Evolutionary conservation across 139 green algal genomes (phyloP).

Genomic region (Volvox africanus): DNA sequence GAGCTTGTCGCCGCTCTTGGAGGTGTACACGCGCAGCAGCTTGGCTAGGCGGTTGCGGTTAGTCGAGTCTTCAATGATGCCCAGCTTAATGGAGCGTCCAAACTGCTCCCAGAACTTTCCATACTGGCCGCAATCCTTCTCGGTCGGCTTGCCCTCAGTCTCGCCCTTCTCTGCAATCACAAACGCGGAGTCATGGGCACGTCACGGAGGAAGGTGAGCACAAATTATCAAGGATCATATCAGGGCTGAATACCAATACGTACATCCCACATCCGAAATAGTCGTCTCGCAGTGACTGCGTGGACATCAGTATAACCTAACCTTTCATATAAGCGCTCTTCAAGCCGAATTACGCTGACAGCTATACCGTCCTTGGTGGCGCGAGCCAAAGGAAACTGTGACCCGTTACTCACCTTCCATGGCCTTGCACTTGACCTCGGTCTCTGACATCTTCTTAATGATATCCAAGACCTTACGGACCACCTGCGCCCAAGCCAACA

Average conservation of each 20-base stretch:
- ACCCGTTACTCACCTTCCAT: constrained; percentile 39
- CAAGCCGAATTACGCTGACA: too few species aligned
- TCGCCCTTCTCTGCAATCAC: constrained; percentile 33
- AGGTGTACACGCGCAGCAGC: constrained; percentile 90
- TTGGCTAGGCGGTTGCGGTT: constrained; percentile 84
- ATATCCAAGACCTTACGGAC: constrained; percentile 93
- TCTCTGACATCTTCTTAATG: constrained; percentile 91
- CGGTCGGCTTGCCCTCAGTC: constrained; percentile 61
- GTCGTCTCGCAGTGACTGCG: too few species aligned
- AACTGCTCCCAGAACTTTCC: constrained; percentile 93
- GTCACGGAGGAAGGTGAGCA: too few species aligned
- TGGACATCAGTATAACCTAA: too few species aligned
- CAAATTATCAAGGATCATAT: too few species aligned
- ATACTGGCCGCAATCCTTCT: constrained; percentile 78
- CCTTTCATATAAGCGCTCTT: too few species aligned
- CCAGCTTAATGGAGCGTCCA: constrained; percentile 95
- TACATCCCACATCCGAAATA: too few species aligned
- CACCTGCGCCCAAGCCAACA: not conserved
- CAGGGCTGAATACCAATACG: too few species aligned
- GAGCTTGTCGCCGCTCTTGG: constrained; percentile 80
- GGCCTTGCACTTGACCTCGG: constrained; percentile 76
- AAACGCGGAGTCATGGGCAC: not conserved
- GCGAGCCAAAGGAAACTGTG: too few species aligned
- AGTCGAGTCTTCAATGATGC: constrained; percentile 95
- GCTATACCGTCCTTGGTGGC: too few species aligned